These are phyloP conservation scores for Cyclotella choctawhatcheeana DNA, from an alignment of 108 stramenopile genomes.

Conservation along the genomic window DNA sequence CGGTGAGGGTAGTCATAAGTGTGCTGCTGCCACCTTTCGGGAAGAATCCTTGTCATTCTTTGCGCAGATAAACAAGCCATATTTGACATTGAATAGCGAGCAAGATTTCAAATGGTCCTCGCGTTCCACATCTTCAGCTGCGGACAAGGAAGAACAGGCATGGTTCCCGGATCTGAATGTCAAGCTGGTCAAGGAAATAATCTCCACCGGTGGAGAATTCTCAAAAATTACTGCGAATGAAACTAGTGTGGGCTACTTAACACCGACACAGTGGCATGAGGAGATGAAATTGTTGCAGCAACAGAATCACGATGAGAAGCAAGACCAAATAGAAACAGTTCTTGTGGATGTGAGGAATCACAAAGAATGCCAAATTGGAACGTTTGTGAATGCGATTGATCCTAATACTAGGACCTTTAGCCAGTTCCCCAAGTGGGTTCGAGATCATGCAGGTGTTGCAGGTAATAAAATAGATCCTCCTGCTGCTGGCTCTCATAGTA, in stretches of 20 bases:
- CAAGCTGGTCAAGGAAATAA: conserved; percentile 82
- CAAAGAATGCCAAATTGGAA: conserved; percentile 82
- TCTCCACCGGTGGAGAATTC: conserved; percentile 79
- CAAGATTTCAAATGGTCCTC: conserved; percentile 80
- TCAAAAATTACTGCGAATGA: conserved; percentile 62
- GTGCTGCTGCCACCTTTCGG: conserved; percentile 48
- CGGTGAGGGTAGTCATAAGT: conserved; percentile 1
- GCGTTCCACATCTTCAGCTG: not conserved
- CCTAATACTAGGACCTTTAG: conserved; percentile 51
- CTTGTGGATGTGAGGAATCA: conserved; percentile 85
- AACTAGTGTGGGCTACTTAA: conserved; percentile 75
- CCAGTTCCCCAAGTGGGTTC: conserved; percentile 58
- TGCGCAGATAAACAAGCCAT: conserved; percentile 29
- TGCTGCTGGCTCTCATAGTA: no score
- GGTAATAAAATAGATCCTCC: not conserved
- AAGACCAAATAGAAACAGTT: conserved; percentile 59
- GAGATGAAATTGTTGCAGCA: conserved; percentile 43
- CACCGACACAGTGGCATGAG: conserved; percentile 80
- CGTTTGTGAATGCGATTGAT: conserved; percentile 57
- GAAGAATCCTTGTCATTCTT: conserved; percentile 55
- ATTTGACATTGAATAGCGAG: conserved; percentile 52
- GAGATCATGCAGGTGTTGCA: conserved; percentile 17
- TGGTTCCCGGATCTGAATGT: conserved; percentile 85
- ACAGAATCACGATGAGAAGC: not conserved
- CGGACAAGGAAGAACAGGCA: conserved; percentile 4